Conservation (phyloP, 1,284 basidiomycete species). For the Cryptococcus neoformans region DNA sequence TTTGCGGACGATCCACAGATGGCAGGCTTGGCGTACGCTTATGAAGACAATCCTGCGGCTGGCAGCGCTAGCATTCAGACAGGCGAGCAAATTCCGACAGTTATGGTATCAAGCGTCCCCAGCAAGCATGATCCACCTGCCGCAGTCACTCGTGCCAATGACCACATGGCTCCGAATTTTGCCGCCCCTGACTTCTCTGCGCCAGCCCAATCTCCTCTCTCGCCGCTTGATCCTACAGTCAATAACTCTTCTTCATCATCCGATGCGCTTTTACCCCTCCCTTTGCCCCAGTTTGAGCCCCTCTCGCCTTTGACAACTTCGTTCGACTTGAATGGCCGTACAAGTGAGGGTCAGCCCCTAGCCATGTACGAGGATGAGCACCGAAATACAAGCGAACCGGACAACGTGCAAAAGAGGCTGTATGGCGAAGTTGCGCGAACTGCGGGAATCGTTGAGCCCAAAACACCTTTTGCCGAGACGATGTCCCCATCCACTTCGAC, state of each 20-base stretch:
- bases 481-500: not conserved
- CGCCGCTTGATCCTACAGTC: conserved; percentile 3
- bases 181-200: not conserved
- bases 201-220: not conserved
- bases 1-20: conserved; percentile 28
- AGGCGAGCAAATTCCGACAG: not conserved
- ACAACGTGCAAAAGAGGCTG: conserved; percentile 26
- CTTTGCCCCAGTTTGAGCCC: conserved; percentile 33
- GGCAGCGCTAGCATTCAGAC: not conserved
- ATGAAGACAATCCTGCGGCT: not conserved
- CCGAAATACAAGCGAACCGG: not conserved
- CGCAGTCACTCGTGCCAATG: not conserved
- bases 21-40: not conserved
- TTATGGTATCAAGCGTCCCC: not conserved
- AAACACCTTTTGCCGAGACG: conserved; percentile 24
- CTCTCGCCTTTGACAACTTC: conserved; percentile 33
- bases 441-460: conserved; percentile 37
- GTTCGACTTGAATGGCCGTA: conserved; percentile 15
- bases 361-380: conserved; percentile 27
- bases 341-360: conserved; percentile 17
- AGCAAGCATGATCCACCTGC: not conserved
- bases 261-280: conserved; percentile 1
- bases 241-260: not conserved
- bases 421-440: conserved; percentile 40
- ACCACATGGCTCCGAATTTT: conserved; percentile 1